phyloP scores from a whole-genome alignment of 2,329 filamentous ascomycete species.

The Pseudopyricularia javanii region DNA sequence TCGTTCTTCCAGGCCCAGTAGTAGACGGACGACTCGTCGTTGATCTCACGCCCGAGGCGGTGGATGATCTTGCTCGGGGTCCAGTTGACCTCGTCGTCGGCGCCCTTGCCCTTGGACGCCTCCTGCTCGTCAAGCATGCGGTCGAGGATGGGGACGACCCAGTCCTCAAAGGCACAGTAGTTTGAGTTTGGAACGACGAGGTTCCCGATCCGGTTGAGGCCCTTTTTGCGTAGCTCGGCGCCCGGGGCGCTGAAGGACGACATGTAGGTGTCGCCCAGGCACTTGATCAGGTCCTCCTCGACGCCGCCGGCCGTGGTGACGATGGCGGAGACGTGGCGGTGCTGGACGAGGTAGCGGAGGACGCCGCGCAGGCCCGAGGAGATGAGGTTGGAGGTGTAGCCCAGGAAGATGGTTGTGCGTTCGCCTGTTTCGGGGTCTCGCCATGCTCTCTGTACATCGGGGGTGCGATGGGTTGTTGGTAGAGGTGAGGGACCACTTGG shows the following conservation, averaged over 20 bases:
- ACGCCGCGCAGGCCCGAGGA: constrained; percentile 89
- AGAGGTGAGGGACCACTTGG: constrained; percentile 3
- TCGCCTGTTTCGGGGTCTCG: constrained; percentile 66
- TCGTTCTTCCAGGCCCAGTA: constrained; percentile 98
- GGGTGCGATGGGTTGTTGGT: constrained; percentile 5
- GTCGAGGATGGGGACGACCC: constrained; percentile 92
- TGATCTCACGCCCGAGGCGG: constrained; percentile 84
- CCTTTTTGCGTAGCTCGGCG: constrained; percentile 65
- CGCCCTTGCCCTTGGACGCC: constrained; percentile 46
- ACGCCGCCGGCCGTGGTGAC: constrained; percentile 93
- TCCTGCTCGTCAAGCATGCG: constrained; percentile 91
- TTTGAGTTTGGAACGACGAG: constrained; percentile 93
- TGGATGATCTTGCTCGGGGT: constrained; percentile 88
- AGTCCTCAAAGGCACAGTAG: constrained; percentile 96
- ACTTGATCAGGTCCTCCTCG: constrained; percentile 98
- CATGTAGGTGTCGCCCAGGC: constrained; percentile 85
- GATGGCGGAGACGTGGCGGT: constrained; percentile 83
- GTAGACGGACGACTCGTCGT: constrained; percentile 81
- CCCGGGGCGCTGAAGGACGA: constrained; percentile 72
- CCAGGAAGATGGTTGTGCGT: constrained; percentile 86
- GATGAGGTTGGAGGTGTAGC: constrained; percentile 95
- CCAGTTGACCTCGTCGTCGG: constrained; percentile 65
- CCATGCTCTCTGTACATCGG: constrained; percentile 58
- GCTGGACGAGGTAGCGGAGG: constrained; percentile 82
- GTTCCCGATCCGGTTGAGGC: constrained; percentile 93